Percentiles rank a stretch among this genome's conserved stretches.
phyloP scores from a whole-genome alignment of 2,329 filamentous ascomycete species.

The Trichoderma aggressivum region DNA sequence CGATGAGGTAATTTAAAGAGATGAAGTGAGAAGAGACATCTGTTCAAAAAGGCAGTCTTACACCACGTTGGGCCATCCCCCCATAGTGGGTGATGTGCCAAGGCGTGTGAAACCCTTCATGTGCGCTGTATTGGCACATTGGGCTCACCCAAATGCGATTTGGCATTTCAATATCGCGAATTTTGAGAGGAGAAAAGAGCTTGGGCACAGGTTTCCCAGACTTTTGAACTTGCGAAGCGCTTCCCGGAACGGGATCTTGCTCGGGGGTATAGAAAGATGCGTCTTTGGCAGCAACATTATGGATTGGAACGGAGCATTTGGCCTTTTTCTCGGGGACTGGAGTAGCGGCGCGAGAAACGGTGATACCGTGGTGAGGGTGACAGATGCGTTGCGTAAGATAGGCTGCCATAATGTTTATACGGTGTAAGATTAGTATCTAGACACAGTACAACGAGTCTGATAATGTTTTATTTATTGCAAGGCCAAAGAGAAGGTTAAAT shows the following conservation, averaged over 20 bases:
- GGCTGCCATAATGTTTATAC: constrained; percentile 1
- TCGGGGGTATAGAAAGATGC: constrained; percentile 47
- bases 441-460: neutral
- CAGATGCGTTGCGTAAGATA: constrained; percentile 11
- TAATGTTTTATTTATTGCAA: neutral
- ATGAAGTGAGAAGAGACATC: neutral
- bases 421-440: neutral
- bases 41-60: neutral
- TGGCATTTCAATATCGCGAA: constrained; percentile 42
- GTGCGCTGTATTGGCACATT: constrained; percentile 44
- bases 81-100: constrained; percentile 74
- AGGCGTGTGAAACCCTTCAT: constrained; percentile 56
- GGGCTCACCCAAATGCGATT: constrained; percentile 46
- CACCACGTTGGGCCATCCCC: constrained; percentile 64
- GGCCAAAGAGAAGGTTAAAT: neutral
- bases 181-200: constrained; percentile 44
- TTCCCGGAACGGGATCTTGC: constrained; percentile 43
- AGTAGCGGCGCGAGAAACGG: neutral
- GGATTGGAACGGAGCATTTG: constrained; percentile 15
- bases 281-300: constrained; percentile 28
- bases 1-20: rapidly evolving
- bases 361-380: constrained; percentile 10
- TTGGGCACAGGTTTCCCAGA: constrained; percentile 34
- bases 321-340: neutral
- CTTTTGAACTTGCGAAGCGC: constrained; percentile 20